Evolutionary conservation across 129 eudicot species (phyloP).

Genomic region (Cynara cardunculus): DNA sequence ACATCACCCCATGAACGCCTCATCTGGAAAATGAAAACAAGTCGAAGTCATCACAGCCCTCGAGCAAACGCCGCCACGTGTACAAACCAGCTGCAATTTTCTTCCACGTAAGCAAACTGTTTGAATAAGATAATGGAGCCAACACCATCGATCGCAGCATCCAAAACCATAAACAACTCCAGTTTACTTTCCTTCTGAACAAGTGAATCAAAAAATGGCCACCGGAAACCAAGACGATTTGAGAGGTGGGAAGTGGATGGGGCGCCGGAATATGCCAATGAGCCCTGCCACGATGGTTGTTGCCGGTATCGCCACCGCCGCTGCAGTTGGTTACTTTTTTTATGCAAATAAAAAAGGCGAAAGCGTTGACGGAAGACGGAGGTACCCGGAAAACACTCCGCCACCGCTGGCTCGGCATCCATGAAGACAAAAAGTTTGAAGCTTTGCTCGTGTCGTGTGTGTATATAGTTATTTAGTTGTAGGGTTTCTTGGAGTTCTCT

Average conservation of each 20-base stretch:
- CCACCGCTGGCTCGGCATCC: conserved; percentile 29
- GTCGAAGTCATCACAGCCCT: conserved; percentile 18
- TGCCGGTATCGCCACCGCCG: conserved; percentile 20
- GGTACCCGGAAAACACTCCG: conserved; percentile 31
- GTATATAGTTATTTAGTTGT: not conserved
- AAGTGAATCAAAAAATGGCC: not conserved
- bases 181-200: not conserved
- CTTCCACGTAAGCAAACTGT: conserved; percentile 6
- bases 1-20: too few relatives aligned
- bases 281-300: conserved; percentile 38
- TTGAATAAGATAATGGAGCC: too few relatives aligned
- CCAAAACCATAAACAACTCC: not conserved
- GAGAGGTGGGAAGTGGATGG: conserved; percentile 27
- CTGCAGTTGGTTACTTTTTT: conserved; percentile 24
- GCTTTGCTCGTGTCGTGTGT: not conserved
- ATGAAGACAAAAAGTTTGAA: not conserved
- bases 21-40: not conserved
- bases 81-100: not conserved
- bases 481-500: not conserved
- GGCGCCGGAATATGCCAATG: conserved; percentile 23
- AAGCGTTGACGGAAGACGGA: conserved; percentile 10
- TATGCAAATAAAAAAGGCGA: conserved; percentile 26
- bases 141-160: not conserved
- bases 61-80: conserved; percentile 6
- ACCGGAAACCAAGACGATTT: conserved; percentile 27